These are phyloP conservation scores for Cadophora luteo-olivacea DNA, from an alignment of 2,329 filamentous ascomycete genomes.

Conservation along the genomic window DNA sequence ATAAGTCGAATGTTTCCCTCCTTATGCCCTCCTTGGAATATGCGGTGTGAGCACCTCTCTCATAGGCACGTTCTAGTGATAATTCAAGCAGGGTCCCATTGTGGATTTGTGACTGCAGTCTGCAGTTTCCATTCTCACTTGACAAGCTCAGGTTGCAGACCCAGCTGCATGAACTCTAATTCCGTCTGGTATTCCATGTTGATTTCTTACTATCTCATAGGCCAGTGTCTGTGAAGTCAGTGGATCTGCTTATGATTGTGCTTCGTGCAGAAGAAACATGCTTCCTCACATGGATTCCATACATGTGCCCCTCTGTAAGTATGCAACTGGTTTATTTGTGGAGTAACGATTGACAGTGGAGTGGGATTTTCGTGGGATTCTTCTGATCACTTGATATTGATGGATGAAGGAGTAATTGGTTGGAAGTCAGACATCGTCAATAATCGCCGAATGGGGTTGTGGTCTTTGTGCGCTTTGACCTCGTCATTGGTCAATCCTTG, in stretches of 20 bases:
- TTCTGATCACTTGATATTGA: conserved; percentile 7
- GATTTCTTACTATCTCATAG: neutral
- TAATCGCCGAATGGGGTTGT: neutral
- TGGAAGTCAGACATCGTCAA: conserved; percentile 14
- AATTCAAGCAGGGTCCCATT: neutral
- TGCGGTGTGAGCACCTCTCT: conserved; percentile 8
- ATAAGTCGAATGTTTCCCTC: conserved; percentile 10
- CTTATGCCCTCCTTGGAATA: neutral
- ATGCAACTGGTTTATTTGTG: conserved; percentile 3
- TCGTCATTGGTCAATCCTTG: conserved; percentile 1
- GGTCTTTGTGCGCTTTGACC: conserved; percentile 5
- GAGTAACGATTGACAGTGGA: neutral
- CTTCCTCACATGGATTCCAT: neutral
- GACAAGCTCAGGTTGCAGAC: conserved; percentile 10
- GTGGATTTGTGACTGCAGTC: neutral
- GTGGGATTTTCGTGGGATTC: neutral
- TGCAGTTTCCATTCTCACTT: neutral
- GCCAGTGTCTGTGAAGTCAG: neutral
- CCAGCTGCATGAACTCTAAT: conserved; percentile 12
- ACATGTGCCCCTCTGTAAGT: conserved; percentile 12
- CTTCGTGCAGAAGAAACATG: conserved; percentile 3
- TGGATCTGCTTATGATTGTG: conserved; percentile 12
- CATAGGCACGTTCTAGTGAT: conserved; percentile 12
- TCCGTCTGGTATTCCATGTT: neutral
- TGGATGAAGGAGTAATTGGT: conserved; percentile 4